phyloP scores from a whole-genome alignment of 73 alveolate species.

The Durusdinium trenchii region DNA sequence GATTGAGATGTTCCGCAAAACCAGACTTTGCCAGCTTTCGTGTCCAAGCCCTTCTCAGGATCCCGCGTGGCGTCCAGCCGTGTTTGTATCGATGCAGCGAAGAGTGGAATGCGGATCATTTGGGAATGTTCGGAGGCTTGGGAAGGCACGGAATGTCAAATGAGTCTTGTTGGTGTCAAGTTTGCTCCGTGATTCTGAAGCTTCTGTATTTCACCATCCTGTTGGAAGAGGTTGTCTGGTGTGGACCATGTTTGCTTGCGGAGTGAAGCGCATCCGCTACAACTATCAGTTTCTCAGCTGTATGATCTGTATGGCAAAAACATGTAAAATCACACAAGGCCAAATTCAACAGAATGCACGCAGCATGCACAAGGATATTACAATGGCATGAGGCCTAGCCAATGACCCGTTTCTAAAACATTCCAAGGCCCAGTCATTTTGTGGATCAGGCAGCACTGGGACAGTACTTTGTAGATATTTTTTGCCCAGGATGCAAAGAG shows the following conservation, averaged over 20 bases:
- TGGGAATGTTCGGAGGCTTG: conserved; percentile 94
- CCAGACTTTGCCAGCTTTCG: no score
- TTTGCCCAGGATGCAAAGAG: conserved; percentile 73
- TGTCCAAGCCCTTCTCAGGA: conserved; percentile 49
- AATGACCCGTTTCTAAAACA: background rate
- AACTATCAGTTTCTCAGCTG: background rate
- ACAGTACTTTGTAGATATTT: background rate
- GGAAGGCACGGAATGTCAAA: conserved; percentile 18
- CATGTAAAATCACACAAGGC: no score
- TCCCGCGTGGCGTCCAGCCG: conserved; percentile 84
- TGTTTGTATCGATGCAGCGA: conserved; percentile 82
- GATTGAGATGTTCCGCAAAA: no score
- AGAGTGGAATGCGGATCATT: conserved; percentile 56
- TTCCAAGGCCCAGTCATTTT: background rate
- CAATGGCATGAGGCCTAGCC: background rate
- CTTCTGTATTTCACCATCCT: background rate
- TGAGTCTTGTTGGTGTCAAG: background rate
- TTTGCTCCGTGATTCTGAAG: background rate
- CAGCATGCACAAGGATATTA: background rate
- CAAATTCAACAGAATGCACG: no score
- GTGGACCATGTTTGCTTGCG: conserved; percentile 95
- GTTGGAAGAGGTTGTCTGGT: conserved; percentile 32
- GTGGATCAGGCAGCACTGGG: background rate
- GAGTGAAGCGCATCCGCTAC: conserved; percentile 39
- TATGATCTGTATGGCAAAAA: no score